Conservation (phyloP, 768 basidiomycete species). For the Tricholoma flavovirens region DNA sequence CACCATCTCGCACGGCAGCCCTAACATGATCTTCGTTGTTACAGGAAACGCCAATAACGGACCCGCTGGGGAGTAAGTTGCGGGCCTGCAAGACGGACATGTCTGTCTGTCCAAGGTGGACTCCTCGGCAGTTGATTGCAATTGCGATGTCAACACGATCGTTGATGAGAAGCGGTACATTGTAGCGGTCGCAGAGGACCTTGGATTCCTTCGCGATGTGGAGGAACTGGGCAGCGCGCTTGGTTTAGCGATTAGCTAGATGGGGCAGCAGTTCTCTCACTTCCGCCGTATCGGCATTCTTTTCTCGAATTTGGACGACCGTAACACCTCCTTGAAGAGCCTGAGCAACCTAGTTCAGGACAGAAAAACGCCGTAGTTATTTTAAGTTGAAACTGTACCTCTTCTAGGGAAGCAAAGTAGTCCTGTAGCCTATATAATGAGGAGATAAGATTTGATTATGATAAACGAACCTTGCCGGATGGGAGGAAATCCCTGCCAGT, state of each 20-base stretch:
- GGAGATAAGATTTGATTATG: neutral
- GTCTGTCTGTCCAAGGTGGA: constrained; percentile 89
- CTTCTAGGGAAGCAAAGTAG: constrained; percentile 70
- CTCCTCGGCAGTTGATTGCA: constrained; percentile 68
- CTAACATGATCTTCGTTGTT: constrained; percentile 60
- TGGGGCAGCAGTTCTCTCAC: constrained; percentile 34
- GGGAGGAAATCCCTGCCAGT: constrained; percentile 79
- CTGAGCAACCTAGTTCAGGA: constrained; percentile 29
- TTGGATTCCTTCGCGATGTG: constrained; percentile 67
- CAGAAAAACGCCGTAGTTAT: neutral
- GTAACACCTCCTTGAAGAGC: constrained; percentile 84
- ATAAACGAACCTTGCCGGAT: constrained; percentile 53
- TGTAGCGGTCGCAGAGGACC: constrained; percentile 65
- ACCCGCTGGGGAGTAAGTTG: constrained; percentile 56
- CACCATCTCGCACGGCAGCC: constrained; percentile 55
- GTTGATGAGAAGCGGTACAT: constrained; percentile 82
- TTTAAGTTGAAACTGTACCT: constrained; percentile 36
- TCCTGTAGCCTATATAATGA: constrained; percentile 31
- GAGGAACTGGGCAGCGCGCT: constrained; percentile 51
- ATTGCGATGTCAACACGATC: constrained; percentile 85
- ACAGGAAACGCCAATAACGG: constrained; percentile 80
- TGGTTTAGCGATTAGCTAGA: neutral
- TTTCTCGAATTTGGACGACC: constrained; percentile 86
- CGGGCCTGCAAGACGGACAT: constrained; percentile 68
- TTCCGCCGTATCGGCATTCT: constrained; percentile 73